Base-by-base conservation (phyloP, 768 basidiomycete genomes). In the Erythrobasidium yunnanense region DNA sequence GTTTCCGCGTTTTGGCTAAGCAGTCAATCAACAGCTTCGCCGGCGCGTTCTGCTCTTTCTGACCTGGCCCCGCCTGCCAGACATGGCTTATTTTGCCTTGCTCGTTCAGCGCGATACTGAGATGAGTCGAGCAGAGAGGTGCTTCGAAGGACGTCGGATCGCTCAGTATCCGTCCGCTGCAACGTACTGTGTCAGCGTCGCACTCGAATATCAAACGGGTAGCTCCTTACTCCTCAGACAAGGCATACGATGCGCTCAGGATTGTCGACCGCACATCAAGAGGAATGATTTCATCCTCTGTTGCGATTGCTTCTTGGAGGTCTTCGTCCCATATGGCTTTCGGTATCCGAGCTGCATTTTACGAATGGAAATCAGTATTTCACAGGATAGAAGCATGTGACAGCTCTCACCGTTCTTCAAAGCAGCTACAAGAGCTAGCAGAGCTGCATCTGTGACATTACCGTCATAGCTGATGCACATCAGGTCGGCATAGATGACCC, bases 381-480 rank as follows among this genome's bases (percentile, higher is more conserved):
- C 29, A 67, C 22, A 38, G 32, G 6, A 52, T 18, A 47, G 2
- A 29, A 15, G 33, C 38, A 23, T 13, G 47, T 3, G 7, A 20
- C 11, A 29, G 46, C 55, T 78, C 87, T 53, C 71, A 93, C 91
- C 87, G 68, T 90, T 89, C 74, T 80, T 81, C 47, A 97, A 78
- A 4, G 93, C 91, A 7, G 87, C 84, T 53, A 90, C 83, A 80
- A 92, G 87, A 0, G 90, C 89, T 22, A 96, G 74, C 8, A 96
- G 79, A 0, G 88, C 81, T 0, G 95, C 90, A 70, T 99, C 95
- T 66, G 92, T 90, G 0, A 81, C 87, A 73, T 96, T 97, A 4
- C 95, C 95, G 74, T 97, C 92, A 74, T 93, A 95, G 77, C 95
- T 97, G 70, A 99, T 88, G 74, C 93, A 96, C 0, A 86, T 88